Conservation (phyloP, 2,329 filamentous ascomycete species). For the Biscogniauxia marginata region DNA sequence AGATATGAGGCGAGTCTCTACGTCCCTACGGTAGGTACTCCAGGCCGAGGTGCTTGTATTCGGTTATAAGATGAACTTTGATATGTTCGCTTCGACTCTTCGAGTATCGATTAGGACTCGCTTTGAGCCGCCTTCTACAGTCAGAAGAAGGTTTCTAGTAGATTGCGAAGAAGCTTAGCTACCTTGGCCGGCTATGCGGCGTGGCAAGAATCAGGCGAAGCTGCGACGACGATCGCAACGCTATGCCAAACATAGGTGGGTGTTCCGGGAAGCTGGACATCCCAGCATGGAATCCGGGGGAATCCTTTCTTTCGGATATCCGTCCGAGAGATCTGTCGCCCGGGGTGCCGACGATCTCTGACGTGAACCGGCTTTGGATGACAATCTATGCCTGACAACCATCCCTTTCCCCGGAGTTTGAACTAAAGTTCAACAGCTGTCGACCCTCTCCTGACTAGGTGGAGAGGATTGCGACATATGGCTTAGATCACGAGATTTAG, state of each 20-base stretch:
- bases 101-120: no score
- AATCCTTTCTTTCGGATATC: not conserved
- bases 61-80: no score
- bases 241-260: not conserved
- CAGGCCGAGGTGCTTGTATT: no score
- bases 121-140: not conserved
- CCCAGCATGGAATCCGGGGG: not conserved
- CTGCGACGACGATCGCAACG: not conserved
- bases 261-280: not conserved
- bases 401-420: not conserved
- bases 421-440: not conserved
- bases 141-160: no score
- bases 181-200: not conserved
- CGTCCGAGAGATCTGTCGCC: not conserved
- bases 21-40: no score
- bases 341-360: not conserved
- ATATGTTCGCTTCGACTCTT: no score
- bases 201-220: not conserved
- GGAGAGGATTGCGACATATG: not conserved
- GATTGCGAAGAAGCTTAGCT: no score
- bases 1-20: not conserved
- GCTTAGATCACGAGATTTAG: not conserved
- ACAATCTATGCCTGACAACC: not conserved
- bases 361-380: not conserved
- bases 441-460: not conserved